Evolutionary conservation across 805 yeast genomes (phyloP), one percentile per base, ranked within the genome.

Genomic region (Kuraishia floccosa): DNA sequence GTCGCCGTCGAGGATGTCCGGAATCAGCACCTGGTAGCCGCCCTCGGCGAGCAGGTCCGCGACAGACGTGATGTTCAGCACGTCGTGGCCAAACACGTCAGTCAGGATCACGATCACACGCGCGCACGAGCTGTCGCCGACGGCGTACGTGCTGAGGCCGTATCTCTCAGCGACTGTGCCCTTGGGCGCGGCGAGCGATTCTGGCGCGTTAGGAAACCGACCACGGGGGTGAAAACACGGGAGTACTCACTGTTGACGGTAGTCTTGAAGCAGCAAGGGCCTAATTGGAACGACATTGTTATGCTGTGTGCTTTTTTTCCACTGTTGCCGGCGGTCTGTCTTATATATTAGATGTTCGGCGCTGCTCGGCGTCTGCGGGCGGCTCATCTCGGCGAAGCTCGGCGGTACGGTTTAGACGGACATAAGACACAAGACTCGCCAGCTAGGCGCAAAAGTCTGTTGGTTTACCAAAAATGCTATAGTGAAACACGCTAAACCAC

Each of bases 1-100:
- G 28, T 72, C 65, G 22, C 69, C 71, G 18, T 68, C 53, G 41
- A 83, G 64, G 36, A 82, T 62, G 52, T 85, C 95, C n/a, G 94
- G 94, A 21, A 78, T 55, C 28, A 77, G 59, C 1, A 79, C 87
- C 27, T 65, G 68, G 56, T 65, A 83, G 16, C 84, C 83, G 6
- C 50, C 50, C 30, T 53, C 52, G 28, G 87, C 81, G 37, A 80
- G 69, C 32, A 60, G 56, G 47, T 79, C 86, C 11, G 86, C 89
- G 37, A 73, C 49, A 42, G 86, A 60, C 42, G 65, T 54, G 23
- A 54, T 54, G 52, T 86, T 85, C 48, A 59, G 60, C 47, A 62
- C 64, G 28, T 58, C 58, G 48, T 66, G 55, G 23, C 96, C 95
- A 37, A 50, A 72, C 28, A 85, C 58, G 48, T 86, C 96, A 26